Percentiles rank a stretch among this genome's conserved stretches.
These are phyloP conservation scores for Solanum bulbocastanum DNA, from an alignment of 257 asterid species.

Conservation along the genomic window DNA sequence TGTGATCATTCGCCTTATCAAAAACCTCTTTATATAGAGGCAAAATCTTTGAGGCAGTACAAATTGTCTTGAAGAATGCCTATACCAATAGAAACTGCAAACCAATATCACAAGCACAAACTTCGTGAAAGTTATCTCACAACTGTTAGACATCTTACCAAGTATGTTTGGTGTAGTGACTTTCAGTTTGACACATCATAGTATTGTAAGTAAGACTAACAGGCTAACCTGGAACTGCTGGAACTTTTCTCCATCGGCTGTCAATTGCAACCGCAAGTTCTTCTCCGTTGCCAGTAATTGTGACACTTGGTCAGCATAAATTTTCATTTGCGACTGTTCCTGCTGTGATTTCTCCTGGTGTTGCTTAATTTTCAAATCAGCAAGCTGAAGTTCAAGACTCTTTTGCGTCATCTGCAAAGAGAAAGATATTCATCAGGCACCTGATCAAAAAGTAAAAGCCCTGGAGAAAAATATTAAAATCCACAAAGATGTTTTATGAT, in stretches of 20 bases:
- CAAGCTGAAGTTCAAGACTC: constrained; percentile 80
- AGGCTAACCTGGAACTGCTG: constrained; percentile 85
- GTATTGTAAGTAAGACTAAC: neutral
- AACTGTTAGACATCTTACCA: neutral
- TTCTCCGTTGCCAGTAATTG: constrained; percentile 83
- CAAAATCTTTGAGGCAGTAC: neutral
- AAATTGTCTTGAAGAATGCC: neutral
- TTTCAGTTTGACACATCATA: neutral
- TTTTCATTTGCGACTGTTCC: constrained; percentile 87
- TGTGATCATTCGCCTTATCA: neutral
- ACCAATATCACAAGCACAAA: neutral
- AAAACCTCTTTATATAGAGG: neutral
- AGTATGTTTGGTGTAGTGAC: neutral
- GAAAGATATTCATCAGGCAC: constrained; percentile 2
- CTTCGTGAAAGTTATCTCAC: neutral
- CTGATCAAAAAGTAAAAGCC: neutral
- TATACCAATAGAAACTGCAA: neutral
- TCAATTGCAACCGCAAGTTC: constrained; percentile 83
- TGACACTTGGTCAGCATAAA: constrained; percentile 85
- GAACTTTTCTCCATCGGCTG: constrained; percentile 96
- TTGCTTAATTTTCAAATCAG: constrained; percentile 83
- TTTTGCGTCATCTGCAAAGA: constrained; percentile 82
- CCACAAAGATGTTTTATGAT: neutral
- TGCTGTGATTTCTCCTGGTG: constrained; percentile 72
- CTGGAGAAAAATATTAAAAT: neutral